Conservation (phyloP, 2,329 filamentous ascomycete genomes). For the Stachybotrys chlorohalonatus region DNA sequence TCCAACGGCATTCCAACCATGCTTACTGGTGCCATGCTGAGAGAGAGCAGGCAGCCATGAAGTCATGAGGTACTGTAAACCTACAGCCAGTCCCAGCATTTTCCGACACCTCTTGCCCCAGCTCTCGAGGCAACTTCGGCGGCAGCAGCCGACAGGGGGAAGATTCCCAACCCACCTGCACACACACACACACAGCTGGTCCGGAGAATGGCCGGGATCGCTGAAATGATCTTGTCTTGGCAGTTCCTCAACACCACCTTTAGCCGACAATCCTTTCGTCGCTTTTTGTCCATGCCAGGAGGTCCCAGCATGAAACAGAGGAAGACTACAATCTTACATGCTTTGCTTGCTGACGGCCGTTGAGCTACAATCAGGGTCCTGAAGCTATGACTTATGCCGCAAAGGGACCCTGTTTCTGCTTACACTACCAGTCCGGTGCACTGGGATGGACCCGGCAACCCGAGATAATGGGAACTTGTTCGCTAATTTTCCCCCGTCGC, state of each 20-base stretch:
- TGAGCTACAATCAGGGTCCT: not conserved
- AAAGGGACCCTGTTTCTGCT: not conserved
- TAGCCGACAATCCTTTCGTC: too few relatives aligned
- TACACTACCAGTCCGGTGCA: not conserved
- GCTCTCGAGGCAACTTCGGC: not conserved
- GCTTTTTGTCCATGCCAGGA: too few relatives aligned
- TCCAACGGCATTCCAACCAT: too few relatives aligned
- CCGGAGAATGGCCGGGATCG: not conserved
- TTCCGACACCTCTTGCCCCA: not conserved
- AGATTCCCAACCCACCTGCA: not conserved
- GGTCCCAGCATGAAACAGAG: too few relatives aligned
- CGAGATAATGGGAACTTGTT: too few relatives aligned
- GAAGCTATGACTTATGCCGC: not conserved
- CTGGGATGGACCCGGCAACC: not conserved
- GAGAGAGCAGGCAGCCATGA: too few relatives aligned
- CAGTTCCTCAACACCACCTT: too few relatives aligned
- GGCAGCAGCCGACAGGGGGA: not conserved
- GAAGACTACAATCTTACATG: too few relatives aligned
- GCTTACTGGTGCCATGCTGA: too few relatives aligned
- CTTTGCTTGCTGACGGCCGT: too few relatives aligned
- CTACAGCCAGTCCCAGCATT: not conserved
- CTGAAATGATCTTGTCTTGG: not conserved
- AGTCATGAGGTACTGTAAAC: not conserved
- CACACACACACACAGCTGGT: not conserved
- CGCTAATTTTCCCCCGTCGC: too few relatives aligned